phyloP scores from a whole-genome alignment of 768 basidiomycete genomes.

The Lentinula raphanica region DNA sequence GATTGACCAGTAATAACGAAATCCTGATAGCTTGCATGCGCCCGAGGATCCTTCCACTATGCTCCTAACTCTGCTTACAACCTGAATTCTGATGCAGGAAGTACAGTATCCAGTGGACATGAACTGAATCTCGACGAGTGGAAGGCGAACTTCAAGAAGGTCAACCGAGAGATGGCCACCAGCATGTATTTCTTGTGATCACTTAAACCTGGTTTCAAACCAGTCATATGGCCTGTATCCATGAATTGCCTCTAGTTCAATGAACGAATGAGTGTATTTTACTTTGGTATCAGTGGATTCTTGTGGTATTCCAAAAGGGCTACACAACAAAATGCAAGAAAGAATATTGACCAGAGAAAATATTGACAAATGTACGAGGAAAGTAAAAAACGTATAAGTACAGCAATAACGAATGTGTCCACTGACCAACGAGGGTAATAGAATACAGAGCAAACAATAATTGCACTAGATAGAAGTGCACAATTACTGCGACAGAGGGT shows the following conservation, averaged over 20 bases:
- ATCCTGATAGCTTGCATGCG: conserved; percentile 4
- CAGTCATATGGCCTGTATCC: too few relatives aligned
- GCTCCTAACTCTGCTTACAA: not conserved
- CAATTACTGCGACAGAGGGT: not conserved
- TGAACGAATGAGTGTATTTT: too few relatives aligned
- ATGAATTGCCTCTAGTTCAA: too few relatives aligned
- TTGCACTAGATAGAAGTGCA: not conserved
- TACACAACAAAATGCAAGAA: not conserved
- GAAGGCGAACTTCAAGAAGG: not conserved
- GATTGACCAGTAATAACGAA: not conserved
- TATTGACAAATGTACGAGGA: not conserved
- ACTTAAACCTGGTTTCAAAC: not conserved
- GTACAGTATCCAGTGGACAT: not conserved
- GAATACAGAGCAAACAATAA: not conserved
- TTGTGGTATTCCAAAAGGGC: too few relatives aligned
- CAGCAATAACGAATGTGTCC: not conserved
- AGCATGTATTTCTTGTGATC: conserved; percentile 5
- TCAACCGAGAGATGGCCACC: not conserved
- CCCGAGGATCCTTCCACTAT: not conserved
- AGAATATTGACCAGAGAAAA: not conserved
- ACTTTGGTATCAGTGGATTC: too few relatives aligned
- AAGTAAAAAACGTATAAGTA: not conserved
- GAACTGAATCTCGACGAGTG: conserved; percentile 2
- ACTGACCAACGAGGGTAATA: not conserved
- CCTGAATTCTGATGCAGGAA: not conserved